Evolutionary conservation across 192 early-diverging fungal genomes (phyloP).

Genomic region (Fimicolochytrium jonesii): DNA sequence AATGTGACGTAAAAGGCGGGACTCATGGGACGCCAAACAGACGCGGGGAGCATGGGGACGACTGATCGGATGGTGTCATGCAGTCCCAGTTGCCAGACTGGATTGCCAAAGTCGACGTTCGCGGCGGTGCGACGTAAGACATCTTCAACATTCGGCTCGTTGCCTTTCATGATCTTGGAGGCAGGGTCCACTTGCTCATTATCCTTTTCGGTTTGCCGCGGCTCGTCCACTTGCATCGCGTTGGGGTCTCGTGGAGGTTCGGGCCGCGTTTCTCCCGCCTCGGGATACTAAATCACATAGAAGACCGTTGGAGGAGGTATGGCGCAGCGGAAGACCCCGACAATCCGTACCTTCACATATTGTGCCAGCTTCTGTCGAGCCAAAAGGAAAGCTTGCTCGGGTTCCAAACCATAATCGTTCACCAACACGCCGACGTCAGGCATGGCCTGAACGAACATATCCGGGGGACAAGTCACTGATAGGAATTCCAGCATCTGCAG

Average conservation of each 20-base stretch:
- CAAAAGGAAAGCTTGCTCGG: constrained; percentile 62
- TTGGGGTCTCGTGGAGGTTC: constrained; percentile 11
- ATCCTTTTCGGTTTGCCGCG: too few relatives aligned
- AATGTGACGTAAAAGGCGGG: constrained; percentile 74
- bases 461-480: constrained; percentile 42
- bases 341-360: constrained; percentile 27
- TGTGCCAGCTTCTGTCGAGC: constrained; percentile 53
- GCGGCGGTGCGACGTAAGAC: too few relatives aligned
- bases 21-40: constrained; percentile 38
- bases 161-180: too few relatives aligned
- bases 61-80: constrained; percentile 19
- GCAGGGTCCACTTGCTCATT: too few relatives aligned
- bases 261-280: neutral
- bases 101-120: too few relatives aligned
- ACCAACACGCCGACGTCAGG: constrained; percentile 48
- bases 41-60: constrained; percentile 9
- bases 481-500: constrained; percentile 67
- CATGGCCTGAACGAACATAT: constrained; percentile 41
- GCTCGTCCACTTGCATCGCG: constrained; percentile 32
- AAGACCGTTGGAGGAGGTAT: too few relatives aligned
- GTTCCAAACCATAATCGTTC: constrained; percentile 53
- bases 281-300: too few relatives aligned
- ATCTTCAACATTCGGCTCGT: too few relatives aligned
- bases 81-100: constrained; percentile 38
- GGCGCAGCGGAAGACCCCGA: too few relatives aligned